Conservation (phyloP, 2,329 filamentous ascomycete genomes). For the Westerdykella aurantiaca region DNA sequence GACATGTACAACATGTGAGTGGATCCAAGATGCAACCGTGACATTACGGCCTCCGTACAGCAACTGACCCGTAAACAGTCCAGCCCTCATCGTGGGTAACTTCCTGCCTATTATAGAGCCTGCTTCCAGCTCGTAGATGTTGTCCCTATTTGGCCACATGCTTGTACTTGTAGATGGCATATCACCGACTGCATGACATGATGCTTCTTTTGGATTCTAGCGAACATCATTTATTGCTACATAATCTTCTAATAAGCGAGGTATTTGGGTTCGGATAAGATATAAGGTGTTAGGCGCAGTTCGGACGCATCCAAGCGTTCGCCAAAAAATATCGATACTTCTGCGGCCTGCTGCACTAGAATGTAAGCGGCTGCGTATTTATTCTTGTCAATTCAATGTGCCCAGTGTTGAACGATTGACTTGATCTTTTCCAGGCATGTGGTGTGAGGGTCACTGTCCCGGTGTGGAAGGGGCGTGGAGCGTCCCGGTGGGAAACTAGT, state of each 20-base stretch:
- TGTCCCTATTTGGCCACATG: neutral
- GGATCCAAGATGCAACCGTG: conserved; percentile 3
- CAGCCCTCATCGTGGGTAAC: conserved; percentile 91
- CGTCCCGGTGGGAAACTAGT: no score
- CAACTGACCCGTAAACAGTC: conserved; percentile 46
- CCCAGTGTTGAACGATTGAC: no score
- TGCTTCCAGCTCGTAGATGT: conserved; percentile 8
- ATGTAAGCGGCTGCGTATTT: no score
- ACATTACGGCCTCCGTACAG: neutral
- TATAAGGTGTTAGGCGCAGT: no score
- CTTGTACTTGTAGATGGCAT: conserved; percentile 1
- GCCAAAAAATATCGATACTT: no score
- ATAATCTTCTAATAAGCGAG: neutral
- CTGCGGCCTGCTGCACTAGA: no score
- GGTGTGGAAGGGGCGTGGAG: no score
- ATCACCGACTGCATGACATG: neutral
- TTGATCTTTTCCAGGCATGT: no score
- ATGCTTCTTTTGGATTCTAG: neutral
- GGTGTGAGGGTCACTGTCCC: no score
- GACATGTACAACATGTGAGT: conserved; percentile 95
- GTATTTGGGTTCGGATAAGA: no score
- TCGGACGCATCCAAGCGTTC: no score
- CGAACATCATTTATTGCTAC: conserved; percentile 3
- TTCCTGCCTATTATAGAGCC: conserved; percentile 77
- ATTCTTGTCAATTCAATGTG: no score